Evolutionary conservation across 139 green algal genomes (phyloP).

Genomic region (Coelastrella sp.): DNA sequence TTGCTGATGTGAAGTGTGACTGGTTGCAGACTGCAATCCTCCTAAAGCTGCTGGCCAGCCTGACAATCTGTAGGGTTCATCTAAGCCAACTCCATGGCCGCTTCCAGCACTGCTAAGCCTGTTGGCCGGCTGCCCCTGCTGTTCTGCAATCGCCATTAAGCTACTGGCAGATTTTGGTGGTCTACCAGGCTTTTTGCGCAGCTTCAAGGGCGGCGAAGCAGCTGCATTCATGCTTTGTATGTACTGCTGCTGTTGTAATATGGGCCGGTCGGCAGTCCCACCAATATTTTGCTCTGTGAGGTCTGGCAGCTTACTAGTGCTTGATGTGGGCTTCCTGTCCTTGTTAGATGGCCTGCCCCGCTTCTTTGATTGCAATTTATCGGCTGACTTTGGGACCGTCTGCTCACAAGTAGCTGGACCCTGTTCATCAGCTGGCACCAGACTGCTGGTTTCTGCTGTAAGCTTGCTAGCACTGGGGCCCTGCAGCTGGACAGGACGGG

Average conservation of each 20-base stretch:
- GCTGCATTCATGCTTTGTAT: neutral
- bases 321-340: neutral
- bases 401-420: neutral
- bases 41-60: neutral
- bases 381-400: neutral
- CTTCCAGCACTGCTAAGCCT: constrained; percentile 1
- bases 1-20: neutral
- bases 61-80: neutral
- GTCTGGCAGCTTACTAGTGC: neutral
- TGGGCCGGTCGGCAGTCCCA: neutral
- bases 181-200: constrained; percentile 19
- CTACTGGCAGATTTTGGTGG: constrained; percentile 15
- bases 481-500: too few relatives aligned
- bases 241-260: neutral
- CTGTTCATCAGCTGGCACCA: too few relatives aligned
- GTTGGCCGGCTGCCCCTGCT: neutral
- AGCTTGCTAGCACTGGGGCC: neutral
- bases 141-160: neutral
- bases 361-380: neutral
- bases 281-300: neutral
- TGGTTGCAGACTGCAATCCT: neutral
- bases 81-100: neutral
- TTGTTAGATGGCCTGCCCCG: neutral
- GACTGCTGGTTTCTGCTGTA: too few relatives aligned
- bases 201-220: neutral